Evolutionary conservation across 2,329 filamentous ascomycete genomes (phyloP).

Genomic region (Trichoderma atrobrunneum): DNA sequence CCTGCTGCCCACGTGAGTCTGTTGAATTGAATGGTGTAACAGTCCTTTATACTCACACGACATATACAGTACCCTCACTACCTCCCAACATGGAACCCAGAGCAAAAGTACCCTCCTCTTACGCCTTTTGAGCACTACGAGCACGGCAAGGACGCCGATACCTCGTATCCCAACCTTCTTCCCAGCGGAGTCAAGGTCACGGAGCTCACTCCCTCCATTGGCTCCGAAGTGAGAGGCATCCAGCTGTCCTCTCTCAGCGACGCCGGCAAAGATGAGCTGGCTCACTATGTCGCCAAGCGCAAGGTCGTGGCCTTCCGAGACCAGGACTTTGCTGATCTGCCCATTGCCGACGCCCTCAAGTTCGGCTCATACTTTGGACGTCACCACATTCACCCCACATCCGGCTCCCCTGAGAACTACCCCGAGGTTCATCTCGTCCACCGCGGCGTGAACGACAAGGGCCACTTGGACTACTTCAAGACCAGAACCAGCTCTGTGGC

Average conservation of each 20-base stretch:
- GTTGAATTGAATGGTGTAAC: neutral
- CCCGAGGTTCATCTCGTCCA: conserved; percentile 79
- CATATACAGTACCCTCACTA: conserved; percentile 62
- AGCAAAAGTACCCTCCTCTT: conserved; percentile 63
- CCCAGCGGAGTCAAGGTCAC: conserved; percentile 48
- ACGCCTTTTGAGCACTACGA: conserved; percentile 70
- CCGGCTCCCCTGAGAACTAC: conserved; percentile 68
- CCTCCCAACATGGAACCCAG: conserved; percentile 66
- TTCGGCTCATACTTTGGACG: conserved; percentile 75
- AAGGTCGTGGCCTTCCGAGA: conserved; percentile 77
- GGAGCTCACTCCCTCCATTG: conserved; percentile 70
- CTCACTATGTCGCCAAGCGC: conserved; percentile 70
- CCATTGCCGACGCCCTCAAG: conserved; percentile 66
- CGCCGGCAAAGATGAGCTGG: conserved; percentile 73
- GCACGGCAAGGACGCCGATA: conserved; percentile 72
- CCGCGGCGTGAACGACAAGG: conserved; percentile 54
- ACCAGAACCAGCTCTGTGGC: conserved; percentile 75
- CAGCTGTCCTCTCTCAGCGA: conserved; percentile 67
- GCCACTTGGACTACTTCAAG: conserved; percentile 57
- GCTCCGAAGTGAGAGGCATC: conserved; percentile 67
- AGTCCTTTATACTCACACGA: neutral
- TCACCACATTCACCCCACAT: conserved; percentile 78
- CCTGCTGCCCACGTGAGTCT: conserved; percentile 29
- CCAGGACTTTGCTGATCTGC: conserved; percentile 69
- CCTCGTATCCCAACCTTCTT: conserved; percentile 66